phyloP scores from a whole-genome alignment of 2,329 filamentous ascomycete species.

The Cephalotrichum gorgonifer region DNA sequence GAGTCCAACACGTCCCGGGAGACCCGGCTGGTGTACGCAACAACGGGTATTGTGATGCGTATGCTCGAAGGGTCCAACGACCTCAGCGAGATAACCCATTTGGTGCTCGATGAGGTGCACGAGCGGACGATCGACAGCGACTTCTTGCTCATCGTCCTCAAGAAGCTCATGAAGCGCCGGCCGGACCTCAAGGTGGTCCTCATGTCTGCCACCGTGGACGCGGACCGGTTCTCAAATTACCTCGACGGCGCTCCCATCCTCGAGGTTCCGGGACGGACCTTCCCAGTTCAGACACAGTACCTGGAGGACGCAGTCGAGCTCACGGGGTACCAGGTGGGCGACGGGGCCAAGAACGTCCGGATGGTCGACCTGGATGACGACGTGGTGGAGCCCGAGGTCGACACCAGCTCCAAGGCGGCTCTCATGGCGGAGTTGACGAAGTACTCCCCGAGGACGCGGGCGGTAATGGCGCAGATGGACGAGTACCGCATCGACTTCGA shows the following conservation, averaged over 20 bases:
- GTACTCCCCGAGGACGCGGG: constrained; percentile 69
- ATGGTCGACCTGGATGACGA: constrained; percentile 56
- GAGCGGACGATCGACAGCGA: constrained; percentile 95
- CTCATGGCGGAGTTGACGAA: constrained; percentile 51
- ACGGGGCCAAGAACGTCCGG: constrained; percentile 23
- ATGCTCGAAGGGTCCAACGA: constrained; percentile 90
- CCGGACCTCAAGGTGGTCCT: constrained; percentile 84
- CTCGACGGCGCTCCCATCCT: constrained; percentile 77
- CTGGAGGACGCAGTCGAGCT: constrained; percentile 88
- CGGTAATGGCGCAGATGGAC: constrained; percentile 67
- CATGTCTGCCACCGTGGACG: constrained; percentile 96
- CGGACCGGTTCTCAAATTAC: constrained; percentile 82
- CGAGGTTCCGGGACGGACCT: constrained; percentile 86
- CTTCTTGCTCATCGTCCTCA: constrained; percentile 85
- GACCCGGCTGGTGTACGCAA: constrained; percentile 84
- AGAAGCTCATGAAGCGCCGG: constrained; percentile 65
- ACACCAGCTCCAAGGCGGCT: constrained; percentile 31
- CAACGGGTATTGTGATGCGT: constrained; percentile 85
- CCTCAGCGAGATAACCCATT: constrained; percentile 79
- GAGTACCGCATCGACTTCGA: constrained; percentile 90
- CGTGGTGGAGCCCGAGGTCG: constrained; percentile 36
- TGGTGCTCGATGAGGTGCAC: constrained; percentile 96
- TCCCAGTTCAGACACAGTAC: constrained; percentile 79
- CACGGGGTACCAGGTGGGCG: constrained; percentile 59
- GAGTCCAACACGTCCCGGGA: constrained; percentile 77